Evolutionary conservation across 73 alveolate genomes (phyloP).

Genomic region (Symbiodinium natans): DNA sequence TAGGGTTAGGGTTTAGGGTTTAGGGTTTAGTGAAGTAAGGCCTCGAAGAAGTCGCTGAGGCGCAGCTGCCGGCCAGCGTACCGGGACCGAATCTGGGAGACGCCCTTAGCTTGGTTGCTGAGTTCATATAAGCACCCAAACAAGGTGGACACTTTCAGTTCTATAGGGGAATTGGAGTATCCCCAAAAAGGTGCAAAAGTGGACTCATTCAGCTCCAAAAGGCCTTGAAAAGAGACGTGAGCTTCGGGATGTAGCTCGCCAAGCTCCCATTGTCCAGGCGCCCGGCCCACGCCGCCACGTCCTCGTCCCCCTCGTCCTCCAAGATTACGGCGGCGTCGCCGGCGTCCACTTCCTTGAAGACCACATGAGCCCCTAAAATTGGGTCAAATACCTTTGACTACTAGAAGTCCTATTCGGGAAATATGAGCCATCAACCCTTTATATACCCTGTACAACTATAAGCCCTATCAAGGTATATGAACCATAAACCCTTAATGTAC

Average conservation of each 20-base stretch:
- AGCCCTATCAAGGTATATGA: too few species aligned
- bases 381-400: too few species aligned
- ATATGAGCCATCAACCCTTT: too few species aligned
- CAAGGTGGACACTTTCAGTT: too few species aligned
- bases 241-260: slow-evolving; percentile 49
- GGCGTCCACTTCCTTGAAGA: not conserved
- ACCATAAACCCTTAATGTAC: too few species aligned
- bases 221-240: not conserved
- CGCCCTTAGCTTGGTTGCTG: not conserved
- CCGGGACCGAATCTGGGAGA: not conserved
- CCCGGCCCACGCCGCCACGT: slow-evolving; percentile 37
- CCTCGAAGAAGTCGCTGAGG: not conserved
- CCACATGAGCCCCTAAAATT: slow-evolving; percentile 14
- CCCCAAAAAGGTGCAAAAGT: not conserved
- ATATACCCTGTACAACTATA: too few species aligned
- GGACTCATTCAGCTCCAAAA: too few species aligned
- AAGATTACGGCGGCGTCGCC: not conserved
- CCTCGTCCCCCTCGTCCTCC: not conserved
- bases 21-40: too few species aligned
- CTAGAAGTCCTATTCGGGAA: too few species aligned
- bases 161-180: too few species aligned
- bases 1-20: too few species aligned
- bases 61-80: not conserved
- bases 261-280: slow-evolving; percentile 54
- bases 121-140: too few species aligned